Evolutionary conservation across 1,139 yeast species (phyloP).

Genomic region (Chernovozyma aurita): DNA sequence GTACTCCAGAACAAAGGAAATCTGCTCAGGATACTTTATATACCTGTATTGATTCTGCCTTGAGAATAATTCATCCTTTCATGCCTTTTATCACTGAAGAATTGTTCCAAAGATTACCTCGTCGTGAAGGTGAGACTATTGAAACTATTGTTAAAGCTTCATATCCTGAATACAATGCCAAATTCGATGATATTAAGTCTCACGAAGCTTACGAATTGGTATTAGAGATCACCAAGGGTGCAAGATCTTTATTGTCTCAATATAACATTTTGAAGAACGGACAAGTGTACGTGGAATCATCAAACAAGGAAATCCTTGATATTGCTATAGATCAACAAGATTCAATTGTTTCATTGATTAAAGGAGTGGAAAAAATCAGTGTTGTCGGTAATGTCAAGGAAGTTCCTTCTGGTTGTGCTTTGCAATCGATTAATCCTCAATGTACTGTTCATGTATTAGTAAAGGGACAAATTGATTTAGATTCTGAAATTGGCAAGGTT

Average conservation of each 20-base stretch:
- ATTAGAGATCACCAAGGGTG: slow-evolving; percentile 82
- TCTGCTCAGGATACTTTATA: slow-evolving; percentile 93
- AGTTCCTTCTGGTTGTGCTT: slow-evolving; percentile 87
- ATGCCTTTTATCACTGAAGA: slow-evolving; percentile 98
- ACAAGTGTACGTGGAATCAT: slow-evolving; percentile 73
- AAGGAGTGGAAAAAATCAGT: slow-evolving; percentile 73
- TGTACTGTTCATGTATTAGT: slow-evolving; percentile 87
- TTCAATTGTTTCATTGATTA: slow-evolving; percentile 84
- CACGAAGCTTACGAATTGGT: slow-evolving; percentile 76
- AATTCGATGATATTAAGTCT: slow-evolving; percentile 61
- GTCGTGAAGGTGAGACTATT: slow-evolving; percentile 67
- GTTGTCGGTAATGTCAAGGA: slow-evolving; percentile 52
- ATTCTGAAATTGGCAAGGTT: slow-evolving; percentile 83
- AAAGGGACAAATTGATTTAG: slow-evolving; percentile 91
- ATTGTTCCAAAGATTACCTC: slow-evolving; percentile 98
- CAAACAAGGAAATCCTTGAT: slow-evolving; percentile 41
- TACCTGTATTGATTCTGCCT: slow-evolving; percentile 88
- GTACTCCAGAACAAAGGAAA: slow-evolving; percentile 74
- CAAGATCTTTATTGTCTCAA: slow-evolving; percentile 89
- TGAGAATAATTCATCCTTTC: slow-evolving; percentile 92
- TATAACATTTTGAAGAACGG: slow-evolving; percentile 87
- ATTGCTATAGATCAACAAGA: slow-evolving; percentile 69
- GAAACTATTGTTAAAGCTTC: slow-evolving; percentile 73
- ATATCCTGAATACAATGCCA: slow-evolving; percentile 65
- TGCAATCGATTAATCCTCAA: slow-evolving; percentile 73